A percentile compares a stretch with the other conserved stretches of the same genome.
phyloP scores from a whole-genome alignment of 1,284 basidiomycete genomes.

The Xerocomus amazonicus region DNA sequence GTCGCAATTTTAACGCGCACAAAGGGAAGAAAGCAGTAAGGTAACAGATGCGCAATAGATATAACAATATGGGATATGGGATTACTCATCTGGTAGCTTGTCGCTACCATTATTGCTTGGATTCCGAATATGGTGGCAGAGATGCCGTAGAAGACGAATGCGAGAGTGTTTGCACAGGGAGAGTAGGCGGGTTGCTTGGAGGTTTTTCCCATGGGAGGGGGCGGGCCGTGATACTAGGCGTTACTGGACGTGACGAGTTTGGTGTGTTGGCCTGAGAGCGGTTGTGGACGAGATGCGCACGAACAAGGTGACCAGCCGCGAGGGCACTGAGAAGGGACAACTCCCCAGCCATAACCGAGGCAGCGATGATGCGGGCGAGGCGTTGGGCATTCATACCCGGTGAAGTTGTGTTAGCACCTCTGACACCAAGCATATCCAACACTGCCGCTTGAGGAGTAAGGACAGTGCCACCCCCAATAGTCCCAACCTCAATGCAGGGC shows the following conservation, averaged over 20 bases:
- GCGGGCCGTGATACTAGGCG: conserved; percentile 41
- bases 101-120: conserved; percentile 17
- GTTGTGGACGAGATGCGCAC: conserved; percentile 87
- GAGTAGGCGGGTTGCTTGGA: conserved; percentile 7
- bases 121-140: conserved; percentile 31
- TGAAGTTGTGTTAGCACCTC: conserved; percentile 77
- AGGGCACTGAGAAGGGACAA: conserved; percentile 85
- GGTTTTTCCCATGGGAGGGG: conserved; percentile 23
- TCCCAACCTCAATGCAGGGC: conserved; percentile 96
- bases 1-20: not conserved
- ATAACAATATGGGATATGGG: conserved; percentile 6
- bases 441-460: conserved; percentile 87
- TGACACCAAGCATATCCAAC: conserved; percentile 88
- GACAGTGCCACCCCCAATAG: conserved; percentile 93
- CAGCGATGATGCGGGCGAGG: conserved; percentile 83
- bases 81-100: not conserved
- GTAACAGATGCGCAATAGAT: conserved; percentile 27
- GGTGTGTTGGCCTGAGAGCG: conserved; percentile 69
- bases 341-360: conserved; percentile 94
- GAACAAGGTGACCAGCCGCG: conserved; percentile 88
- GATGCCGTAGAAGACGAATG: conserved; percentile 34
- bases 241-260: conserved; percentile 58
- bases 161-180: conserved; percentile 11
- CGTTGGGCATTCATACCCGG: conserved; percentile 87
- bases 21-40: conserved; percentile 11